Base-by-base conservation (phyloP, 257 asterid species). In the Eucommia ulmoides region DNA sequence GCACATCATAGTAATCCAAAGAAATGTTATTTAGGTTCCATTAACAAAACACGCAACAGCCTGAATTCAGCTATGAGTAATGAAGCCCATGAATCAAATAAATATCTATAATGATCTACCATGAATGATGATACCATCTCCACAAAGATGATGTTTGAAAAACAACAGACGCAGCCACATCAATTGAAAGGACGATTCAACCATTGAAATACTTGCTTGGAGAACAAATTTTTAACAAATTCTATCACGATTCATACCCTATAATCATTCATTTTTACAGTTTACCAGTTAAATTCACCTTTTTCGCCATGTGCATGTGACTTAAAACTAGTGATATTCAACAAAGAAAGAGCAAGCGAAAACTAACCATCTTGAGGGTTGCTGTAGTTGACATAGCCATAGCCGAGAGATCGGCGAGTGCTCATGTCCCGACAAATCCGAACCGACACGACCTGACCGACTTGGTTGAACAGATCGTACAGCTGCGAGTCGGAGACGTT, bases 371-470 rank as follows among this genome's bases (percentile, higher is more conserved):
- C 48, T 1, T 42, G 48, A 42, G 48, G 20, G 20, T 15, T 42
- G 48, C 48, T 42, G 48, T 42, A 42, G 20, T 42, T 42, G 48
- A 42, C 48, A n/a, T 42, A 42, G 19, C 48, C 3, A 21, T 42
- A 42, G 48, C 48, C 48, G 15, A 42, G 48, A 10, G 48, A 42
- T 2, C 48, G 20, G 8, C 48, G 20, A 42, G 48, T 42, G 20
- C 9, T 42, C 20, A 42, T 3, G 48, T 42, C 48, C 48, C 48
- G n/a, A 42, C 48, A 42, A 42, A 42, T 21, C 48, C 48, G 2
- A 42, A 42, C 48, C 19, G 48, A 42, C 48, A 42, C 48, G 3
- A 42, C 48, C 19, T 42, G 20, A 42, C 48, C 48, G n/a, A 42
- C 48, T 16, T 42, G 48, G 20, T 42, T 42, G 15, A 42, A 42